Evolutionary conservation across 1,284 basidiomycete genomes (phyloP), one percentile per base, ranked within the genome.

Genomic region (Testicularia cyperi): DNA sequence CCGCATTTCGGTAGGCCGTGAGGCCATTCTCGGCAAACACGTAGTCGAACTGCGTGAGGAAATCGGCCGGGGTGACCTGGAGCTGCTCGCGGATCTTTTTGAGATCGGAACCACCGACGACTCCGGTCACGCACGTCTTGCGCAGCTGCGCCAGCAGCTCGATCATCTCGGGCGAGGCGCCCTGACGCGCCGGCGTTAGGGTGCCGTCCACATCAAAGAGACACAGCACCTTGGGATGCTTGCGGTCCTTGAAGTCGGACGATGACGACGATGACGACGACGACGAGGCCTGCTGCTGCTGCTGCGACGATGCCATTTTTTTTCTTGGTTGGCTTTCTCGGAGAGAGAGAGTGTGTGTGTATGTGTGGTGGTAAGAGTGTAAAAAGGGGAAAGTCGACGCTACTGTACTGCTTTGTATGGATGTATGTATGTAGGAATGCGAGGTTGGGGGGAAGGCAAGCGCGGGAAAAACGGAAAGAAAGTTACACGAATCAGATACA

Each of bases 1-100:
- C 80, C 13, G 89, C 90, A 22, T 88, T 79, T 78, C 86, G 90
- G 81, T 84, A 97, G 0, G 92, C 94, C 2, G 83, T 90, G 43
- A 99, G 78, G 6, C 94, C 94, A 72, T 99, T 99, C 81, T 99
- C 94, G 20, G 88, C 86, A 70, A 98, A 98, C 10, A 80, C 84
- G 75, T 88, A 99, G 79, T 98, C 95, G 72, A 92, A 97, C 52
- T 65, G 49, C 8, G 42, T 38, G 12, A 61, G 34, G 19, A 66
- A 65, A 30, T 65, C 51, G 15, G 34, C 38, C 0, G 24, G 12
- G 1, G 53, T 44, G 27, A 63, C 45, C 40, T 73, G 64, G 6
- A 76, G 60, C 51, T 76, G 74, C 41, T 74, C 74, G 30, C 61
- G 60, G 33, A 76, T 70, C 58, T 76, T 76, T 13, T 49, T 52